phyloP scores from a whole-genome alignment of 2,329 filamentous ascomycete species.

The Seiridium unicorne region DNA sequence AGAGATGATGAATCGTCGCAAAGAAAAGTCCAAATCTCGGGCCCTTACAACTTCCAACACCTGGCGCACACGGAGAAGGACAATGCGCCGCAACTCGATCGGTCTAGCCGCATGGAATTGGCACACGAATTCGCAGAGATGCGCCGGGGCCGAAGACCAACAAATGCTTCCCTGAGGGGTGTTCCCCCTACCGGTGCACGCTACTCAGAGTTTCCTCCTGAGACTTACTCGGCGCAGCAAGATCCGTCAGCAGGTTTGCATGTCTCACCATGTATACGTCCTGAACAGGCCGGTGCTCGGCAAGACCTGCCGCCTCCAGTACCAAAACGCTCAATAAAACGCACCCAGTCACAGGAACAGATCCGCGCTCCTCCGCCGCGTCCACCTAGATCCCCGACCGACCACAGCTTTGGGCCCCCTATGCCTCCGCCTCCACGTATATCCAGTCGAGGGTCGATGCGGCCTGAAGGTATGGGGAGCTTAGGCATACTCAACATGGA shows the following conservation, averaged over 20 bases:
- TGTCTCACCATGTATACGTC: constrained; percentile 11
- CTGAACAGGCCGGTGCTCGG: constrained; percentile 14
- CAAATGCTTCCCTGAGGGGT: constrained; percentile 33
- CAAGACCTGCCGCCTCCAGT: constrained; percentile 26
- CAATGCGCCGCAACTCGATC: constrained; percentile 38
- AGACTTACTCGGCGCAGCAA: constrained; percentile 29
- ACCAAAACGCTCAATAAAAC: constrained; percentile 37
- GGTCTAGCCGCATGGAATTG: constrained; percentile 38
- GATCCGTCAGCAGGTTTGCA: constrained; percentile 19
- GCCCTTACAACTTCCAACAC: constrained; percentile 67
- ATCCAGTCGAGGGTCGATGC: constrained; percentile 51
- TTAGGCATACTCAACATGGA: not conserved
- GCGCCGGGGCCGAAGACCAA: constrained; percentile 34
- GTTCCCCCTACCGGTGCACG: constrained; percentile 17
- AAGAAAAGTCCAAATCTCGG: constrained; percentile 55
- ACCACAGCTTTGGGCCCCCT: constrained; percentile 35
- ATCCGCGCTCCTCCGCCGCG: constrained; percentile 46
- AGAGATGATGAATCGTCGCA: constrained; percentile 27
- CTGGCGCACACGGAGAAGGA: constrained; percentile 57
- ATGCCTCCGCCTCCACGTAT: constrained; percentile 48
- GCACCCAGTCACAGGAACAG: constrained; percentile 48
- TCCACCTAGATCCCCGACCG: constrained; percentile 47
- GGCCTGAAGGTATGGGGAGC: constrained; percentile 9
- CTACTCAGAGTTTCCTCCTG: constrained; percentile 44
- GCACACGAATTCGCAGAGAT: constrained; percentile 42